A percentile compares a stretch with the other conserved stretches of the same genome.
These are phyloP conservation scores for Aureobasidium subglaciale DNA, from an alignment of 2,329 filamentous ascomycete genomes.

Conservation along the genomic window DNA sequence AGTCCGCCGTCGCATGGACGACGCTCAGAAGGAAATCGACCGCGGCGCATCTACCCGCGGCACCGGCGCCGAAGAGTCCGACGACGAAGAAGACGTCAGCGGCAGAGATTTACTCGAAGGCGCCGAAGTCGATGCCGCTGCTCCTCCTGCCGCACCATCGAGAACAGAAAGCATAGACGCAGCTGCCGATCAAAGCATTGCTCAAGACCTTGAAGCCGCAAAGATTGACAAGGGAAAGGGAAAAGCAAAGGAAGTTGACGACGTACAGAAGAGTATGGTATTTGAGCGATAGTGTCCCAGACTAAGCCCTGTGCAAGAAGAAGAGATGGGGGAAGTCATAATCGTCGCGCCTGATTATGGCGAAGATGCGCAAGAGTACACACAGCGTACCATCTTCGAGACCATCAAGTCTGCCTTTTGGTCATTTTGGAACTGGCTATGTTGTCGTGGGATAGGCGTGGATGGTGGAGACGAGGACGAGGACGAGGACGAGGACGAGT, in stretches of 20 bases:
- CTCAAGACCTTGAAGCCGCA: conserved; percentile 15
- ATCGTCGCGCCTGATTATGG: too few relatives aligned
- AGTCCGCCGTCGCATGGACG: conserved; percentile 86
- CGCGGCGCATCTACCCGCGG: conserved; percentile 61
- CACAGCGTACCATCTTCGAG: too few relatives aligned
- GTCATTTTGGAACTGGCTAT: too few relatives aligned
- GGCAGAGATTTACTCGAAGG: conserved; percentile 46
- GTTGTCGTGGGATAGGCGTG: too few relatives aligned
- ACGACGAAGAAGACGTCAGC: conserved; percentile 65
- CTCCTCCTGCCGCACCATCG: conserved; percentile 1
- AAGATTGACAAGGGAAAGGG: conserved; percentile 23
- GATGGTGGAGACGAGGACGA: too few relatives aligned
- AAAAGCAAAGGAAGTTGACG: conserved; percentile 25
- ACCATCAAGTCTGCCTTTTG: too few relatives aligned
- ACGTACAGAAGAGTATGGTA: conserved; percentile 30
- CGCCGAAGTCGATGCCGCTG: conserved; percentile 36
- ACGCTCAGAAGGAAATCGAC: conserved; percentile 87
- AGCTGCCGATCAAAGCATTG: conserved; percentile 1
- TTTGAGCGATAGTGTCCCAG: conserved; percentile 23
- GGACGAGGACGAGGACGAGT: too few relatives aligned
- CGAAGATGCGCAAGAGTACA: too few relatives aligned
- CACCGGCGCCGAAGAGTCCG: conserved; percentile 45
- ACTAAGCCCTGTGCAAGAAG: not conserved
- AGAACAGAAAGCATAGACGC: not conserved
- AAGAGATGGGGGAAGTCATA: too few relatives aligned